phyloP scores from a whole-genome alignment of 768 basidiomycete genomes.

The Cystofilobasidium ferigula region DNA sequence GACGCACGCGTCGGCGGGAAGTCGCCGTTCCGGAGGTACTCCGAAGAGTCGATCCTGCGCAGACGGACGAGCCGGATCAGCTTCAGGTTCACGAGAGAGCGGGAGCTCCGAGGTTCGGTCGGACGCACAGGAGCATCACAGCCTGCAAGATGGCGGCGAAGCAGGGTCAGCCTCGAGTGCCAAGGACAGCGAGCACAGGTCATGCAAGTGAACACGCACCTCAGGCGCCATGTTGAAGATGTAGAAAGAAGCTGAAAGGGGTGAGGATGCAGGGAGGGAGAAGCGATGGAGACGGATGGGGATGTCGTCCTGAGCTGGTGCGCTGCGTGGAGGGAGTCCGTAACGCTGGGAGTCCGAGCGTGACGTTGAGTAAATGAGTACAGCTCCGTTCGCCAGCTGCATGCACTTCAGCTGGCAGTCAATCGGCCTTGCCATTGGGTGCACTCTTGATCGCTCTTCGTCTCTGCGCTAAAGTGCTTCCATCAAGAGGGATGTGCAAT shows the following conservation, averaged over 20 bases:
- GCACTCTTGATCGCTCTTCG: no score
- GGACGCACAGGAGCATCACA: constrained; percentile 66
- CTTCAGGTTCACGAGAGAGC: constrained; percentile 12
- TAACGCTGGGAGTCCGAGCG: no score
- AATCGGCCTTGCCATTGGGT: no score
- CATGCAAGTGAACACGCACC: not conserved
- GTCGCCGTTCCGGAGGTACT: constrained; percentile 87
- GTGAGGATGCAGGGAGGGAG: no score
- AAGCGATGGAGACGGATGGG: no score
- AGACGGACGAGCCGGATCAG: not conserved
- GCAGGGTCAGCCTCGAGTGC: constrained; percentile 36
- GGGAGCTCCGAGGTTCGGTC: not conserved
- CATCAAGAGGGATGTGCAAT: no score
- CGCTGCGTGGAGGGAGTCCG: no score
- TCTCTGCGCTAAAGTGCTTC: no score
- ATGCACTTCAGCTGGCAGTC: no score
- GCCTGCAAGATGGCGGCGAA: constrained; percentile 57
- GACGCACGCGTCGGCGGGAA: constrained; percentile 14
- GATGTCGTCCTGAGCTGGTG: no score
- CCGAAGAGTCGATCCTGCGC: constrained; percentile 75
- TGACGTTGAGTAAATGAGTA: no score
- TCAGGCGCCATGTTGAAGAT: constrained; percentile 18
- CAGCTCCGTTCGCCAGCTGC: no score
- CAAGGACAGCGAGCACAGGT: not conserved
- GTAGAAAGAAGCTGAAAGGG: not conserved